phyloP scores from a whole-genome alignment of 805 yeast species.

The Saccharomycopsis vini region DNA sequence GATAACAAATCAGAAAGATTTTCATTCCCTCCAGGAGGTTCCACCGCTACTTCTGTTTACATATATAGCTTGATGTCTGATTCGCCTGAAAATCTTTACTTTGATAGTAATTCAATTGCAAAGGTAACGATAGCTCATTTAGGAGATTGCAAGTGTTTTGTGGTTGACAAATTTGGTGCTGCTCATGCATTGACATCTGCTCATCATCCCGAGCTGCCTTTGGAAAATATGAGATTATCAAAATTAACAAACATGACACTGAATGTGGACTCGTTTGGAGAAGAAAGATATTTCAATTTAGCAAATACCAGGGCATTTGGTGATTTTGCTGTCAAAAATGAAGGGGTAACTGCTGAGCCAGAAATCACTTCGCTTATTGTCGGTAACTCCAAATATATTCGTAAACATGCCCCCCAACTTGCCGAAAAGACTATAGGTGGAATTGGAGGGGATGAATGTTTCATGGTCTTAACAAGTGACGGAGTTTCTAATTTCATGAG shows the following conservation, averaged over 20 bases:
- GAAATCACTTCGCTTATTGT: constrained; percentile 63
- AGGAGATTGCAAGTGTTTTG: constrained; percentile 82
- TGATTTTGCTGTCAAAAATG: constrained; percentile 67
- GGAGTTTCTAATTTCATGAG: constrained; percentile 75
- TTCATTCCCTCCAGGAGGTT: constrained; percentile 38
- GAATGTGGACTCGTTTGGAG: constrained; percentile 75
- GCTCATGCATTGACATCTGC: constrained; percentile 71
- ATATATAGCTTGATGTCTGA: constrained; percentile 36
- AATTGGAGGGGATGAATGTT: constrained; percentile 81
- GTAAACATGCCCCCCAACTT: constrained; percentile 17
- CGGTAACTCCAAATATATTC: constrained; percentile 46
- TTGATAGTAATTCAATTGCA: constrained; percentile 58
- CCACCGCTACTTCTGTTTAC: constrained; percentile 63
- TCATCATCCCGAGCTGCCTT: constrained; percentile 82
- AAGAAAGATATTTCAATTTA: constrained; percentile 64
- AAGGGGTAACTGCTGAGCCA: constrained; percentile 90
- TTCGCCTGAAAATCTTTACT: constrained; percentile 25
- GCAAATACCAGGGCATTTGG: constrained; percentile 96
- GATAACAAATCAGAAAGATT: constrained; percentile 20
- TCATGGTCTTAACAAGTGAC: constrained; percentile 74
- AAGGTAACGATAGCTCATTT: constrained; percentile 77
- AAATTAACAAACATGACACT: constrained; percentile 39
- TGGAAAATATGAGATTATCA: constrained; percentile 65
- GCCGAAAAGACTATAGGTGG: constrained; percentile 23
- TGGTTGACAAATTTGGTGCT: constrained; percentile 74